Evolutionary conservation across 345 rosid species (phyloP).

Genomic region (Cardamine resedifolia): DNA sequence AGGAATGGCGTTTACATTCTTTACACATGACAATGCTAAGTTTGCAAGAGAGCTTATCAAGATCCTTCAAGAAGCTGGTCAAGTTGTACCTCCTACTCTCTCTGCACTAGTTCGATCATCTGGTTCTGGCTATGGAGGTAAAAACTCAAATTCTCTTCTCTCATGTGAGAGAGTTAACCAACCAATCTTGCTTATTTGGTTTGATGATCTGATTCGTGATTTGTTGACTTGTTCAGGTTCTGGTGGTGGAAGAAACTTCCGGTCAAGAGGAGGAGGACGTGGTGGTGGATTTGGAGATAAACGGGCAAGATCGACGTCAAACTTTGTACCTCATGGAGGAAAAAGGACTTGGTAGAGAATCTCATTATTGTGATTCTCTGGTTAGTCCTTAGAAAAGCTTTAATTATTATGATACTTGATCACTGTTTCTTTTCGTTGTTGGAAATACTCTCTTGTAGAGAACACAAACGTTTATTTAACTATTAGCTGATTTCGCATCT

Average conservation of each 20-base stretch:
- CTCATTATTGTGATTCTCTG: background rate
- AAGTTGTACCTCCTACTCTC: conserved; percentile 66
- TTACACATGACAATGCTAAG: conserved; percentile 80
- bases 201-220: background rate
- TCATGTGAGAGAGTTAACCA: background rate
- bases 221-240: conserved; percentile 43
- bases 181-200: background rate
- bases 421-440: conserved; percentile 20
- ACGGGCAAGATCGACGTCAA: conserved; percentile 66
- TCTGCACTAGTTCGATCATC: conserved; percentile 60
- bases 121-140: conserved; percentile 59
- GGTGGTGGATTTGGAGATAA: conserved; percentile 76
- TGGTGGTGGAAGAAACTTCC: conserved; percentile 58
- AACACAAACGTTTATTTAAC: background rate
- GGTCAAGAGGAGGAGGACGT: conserved; percentile 80
- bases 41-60: conserved; percentile 84
- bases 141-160: background rate
- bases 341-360: conserved; percentile 59
- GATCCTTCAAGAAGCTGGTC: conserved; percentile 89
- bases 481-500: conserved; percentile 7
- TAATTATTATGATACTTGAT: conserved; percentile 1
- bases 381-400: background rate
- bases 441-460: conserved; percentile 22
- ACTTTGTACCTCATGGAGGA: conserved; percentile 67
- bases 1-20: conserved; percentile 86